Percentiles rank a stretch among this genome's conserved stretches.
These are phyloP conservation scores for Andrographis paniculata DNA, from an alignment of 305 asterid genomes.

Conservation along the genomic window DNA sequence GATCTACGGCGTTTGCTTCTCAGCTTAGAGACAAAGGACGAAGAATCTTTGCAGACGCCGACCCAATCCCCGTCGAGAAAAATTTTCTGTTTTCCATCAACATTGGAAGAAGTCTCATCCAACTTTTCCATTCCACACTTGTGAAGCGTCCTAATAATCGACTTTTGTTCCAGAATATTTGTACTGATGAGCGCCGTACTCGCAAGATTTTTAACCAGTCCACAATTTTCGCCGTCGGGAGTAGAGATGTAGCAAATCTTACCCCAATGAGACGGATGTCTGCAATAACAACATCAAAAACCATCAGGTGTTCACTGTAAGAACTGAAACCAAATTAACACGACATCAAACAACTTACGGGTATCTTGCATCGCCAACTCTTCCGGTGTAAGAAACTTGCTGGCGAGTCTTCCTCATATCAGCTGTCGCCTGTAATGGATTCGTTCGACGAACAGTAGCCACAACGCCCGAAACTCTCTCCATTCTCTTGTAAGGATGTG, in stretches of 20 bases:
- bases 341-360: slow-evolving; percentile 52
- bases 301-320: too few relatives aligned
- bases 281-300: slow-evolving; percentile 27
- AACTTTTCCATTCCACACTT: slow-evolving; percentile 73
- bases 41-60: slow-evolving; percentile 71
- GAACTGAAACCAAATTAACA: slow-evolving; percentile 1
- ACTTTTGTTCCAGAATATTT: slow-evolving; percentile 30
- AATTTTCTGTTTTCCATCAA: slow-evolving; percentile 51
- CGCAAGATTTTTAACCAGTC: slow-evolving; percentile 88
- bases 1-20: slow-evolving; percentile 64
- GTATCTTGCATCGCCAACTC: slow-evolving; percentile 95
- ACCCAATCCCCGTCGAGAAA: slow-evolving; percentile 92
- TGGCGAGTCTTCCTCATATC: slow-evolving; percentile 96
- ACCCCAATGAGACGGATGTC: slow-evolving; percentile 98
- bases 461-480: slow-evolving; percentile 82
- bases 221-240: slow-evolving; percentile 97
- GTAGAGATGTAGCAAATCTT: slow-evolving; percentile 91
- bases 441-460: slow-evolving; percentile 80
- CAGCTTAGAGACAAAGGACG: slow-evolving; percentile 54
- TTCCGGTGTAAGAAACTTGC: slow-evolving; percentile 85
- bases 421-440: slow-evolving; percentile 78
- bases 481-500: slow-evolving; percentile 80
- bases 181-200: slow-evolving; percentile 84
- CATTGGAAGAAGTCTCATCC: slow-evolving; percentile 40
- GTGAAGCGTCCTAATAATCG: slow-evolving; percentile 33